Percentiles rank a stretch among this genome's conserved stretches.
Evolutionary conservation across 1,139 yeast species (phyloP).

Genomic region (Pneumocystis canis): DNA sequence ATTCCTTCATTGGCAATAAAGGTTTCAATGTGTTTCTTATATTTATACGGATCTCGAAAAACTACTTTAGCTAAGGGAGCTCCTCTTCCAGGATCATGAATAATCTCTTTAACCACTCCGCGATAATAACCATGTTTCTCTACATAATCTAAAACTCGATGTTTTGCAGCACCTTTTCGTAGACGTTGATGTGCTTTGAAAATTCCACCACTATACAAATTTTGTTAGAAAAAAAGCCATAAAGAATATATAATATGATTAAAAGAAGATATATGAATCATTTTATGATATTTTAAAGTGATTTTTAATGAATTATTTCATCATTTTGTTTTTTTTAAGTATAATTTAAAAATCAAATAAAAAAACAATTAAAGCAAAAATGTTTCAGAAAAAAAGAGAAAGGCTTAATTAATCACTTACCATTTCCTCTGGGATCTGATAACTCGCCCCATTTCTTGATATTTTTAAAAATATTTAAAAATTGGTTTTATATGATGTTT

Average conservation of each 20-base stretch:
- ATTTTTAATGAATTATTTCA: background rate
- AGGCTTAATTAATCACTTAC: background rate
- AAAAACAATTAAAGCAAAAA: background rate
- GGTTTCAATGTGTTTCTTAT: slow-evolving; percentile 94
- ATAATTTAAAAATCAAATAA: background rate
- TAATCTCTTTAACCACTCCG: slow-evolving; percentile 95
- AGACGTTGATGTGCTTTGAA: slow-evolving; percentile 99
- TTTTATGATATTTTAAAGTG: background rate
- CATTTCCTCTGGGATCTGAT: slow-evolving; percentile 99
- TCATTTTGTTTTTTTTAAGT: background rate
- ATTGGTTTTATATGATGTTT: background rate
- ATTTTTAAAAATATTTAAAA: background rate
- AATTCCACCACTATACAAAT: slow-evolving; percentile 62
- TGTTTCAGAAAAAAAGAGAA: background rate
- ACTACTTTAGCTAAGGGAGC: slow-evolving; percentile 99
- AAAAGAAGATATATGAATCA: background rate
- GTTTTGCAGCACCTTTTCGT: slow-evolving; percentile 99
- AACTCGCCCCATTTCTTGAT: slow-evolving; percentile 64
- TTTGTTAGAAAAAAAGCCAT: background rate
- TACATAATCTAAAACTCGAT: slow-evolving; percentile 97
- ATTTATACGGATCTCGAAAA: slow-evolving; percentile 99
- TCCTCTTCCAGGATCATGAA: slow-evolving; percentile 99
- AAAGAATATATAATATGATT: background rate
- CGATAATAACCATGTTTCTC: slow-evolving; percentile 99
- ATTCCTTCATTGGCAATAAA: slow-evolving; percentile 99